Evolutionary conservation across 768 basidiomycete species (phyloP).

Genomic region (Gelatoporia subvermispora): DNA sequence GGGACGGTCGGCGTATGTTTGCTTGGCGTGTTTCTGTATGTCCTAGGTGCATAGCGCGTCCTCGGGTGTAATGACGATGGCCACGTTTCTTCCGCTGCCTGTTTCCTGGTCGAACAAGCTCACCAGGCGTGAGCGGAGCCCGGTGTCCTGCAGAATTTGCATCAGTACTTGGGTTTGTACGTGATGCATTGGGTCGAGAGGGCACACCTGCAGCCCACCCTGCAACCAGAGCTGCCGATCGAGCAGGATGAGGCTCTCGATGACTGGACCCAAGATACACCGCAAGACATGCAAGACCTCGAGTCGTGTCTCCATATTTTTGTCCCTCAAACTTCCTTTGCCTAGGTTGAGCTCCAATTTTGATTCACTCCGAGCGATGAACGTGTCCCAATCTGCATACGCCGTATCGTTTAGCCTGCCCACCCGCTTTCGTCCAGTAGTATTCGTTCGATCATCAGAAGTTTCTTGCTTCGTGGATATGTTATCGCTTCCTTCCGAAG

Average conservation of each 20-base stretch:
- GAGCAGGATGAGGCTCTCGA: conserved; percentile 60
- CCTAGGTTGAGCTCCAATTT: conserved; percentile 8
- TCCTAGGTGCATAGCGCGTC: too few relatives aligned
- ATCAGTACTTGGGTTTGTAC: not conserved
- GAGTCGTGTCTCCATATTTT: conserved; percentile 35
- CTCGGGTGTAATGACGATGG: conserved; percentile 34
- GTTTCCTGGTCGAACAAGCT: conserved; percentile 71
- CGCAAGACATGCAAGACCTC: conserved; percentile 61
- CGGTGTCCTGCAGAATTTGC: conserved; percentile 5
- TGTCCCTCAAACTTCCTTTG: not conserved
- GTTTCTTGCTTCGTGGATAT: not conserved
- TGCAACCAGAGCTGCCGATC: conserved; percentile 59
- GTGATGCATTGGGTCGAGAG: not conserved
- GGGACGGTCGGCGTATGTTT: too few relatives aligned
- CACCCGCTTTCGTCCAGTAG: conserved; percentile 26
- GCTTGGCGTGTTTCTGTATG: too few relatives aligned
- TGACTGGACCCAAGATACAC: conserved; percentile 61
- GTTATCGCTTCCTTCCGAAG: not conserved
- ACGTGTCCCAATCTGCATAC: conserved; percentile 46
- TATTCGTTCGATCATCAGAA: not conserved
- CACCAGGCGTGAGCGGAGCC: conserved; percentile 36
- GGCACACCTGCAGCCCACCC: conserved; percentile 30
- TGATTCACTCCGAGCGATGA: conserved; percentile 24
- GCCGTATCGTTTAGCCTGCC: conserved; percentile 48
- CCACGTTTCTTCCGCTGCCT: conserved; percentile 71